phyloP scores from a whole-genome alignment of 23 red algal species.

The Gracilaria gracilis region DNA sequence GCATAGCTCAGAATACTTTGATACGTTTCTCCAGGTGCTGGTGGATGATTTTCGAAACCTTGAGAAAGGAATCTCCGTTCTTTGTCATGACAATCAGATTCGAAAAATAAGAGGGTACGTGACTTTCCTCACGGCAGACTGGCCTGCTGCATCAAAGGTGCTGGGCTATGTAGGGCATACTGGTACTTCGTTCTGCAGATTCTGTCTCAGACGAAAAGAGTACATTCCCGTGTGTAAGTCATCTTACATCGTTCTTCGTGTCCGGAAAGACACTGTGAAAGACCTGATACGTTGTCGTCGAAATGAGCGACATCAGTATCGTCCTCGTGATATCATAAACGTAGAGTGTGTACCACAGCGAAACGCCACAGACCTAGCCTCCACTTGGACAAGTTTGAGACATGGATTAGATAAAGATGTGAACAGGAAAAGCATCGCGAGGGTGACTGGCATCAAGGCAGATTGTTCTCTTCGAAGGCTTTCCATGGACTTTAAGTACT shows the following conservation, averaged over 20 bases:
- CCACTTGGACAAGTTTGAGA: not conserved
- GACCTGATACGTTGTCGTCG: not conserved
- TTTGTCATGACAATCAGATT: not conserved
- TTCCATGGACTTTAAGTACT: no score
- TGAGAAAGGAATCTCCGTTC: not conserved
- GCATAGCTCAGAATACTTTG: constrained; percentile 10
- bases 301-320: not conserved
- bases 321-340: not conserved
- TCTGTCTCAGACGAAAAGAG: not conserved
- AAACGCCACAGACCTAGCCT: not conserved
- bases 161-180: constrained; percentile 14
- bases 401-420: not conserved
- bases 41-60: not conserved
- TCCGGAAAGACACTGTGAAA: not conserved
- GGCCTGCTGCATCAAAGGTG: constrained; percentile 17
- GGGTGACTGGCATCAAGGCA: no score
- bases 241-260: not conserved
- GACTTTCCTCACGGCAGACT: not conserved
- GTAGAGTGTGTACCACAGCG: not conserved
- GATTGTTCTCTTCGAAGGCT: no score
- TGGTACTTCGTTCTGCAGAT: not conserved
- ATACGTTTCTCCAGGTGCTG: not conserved
- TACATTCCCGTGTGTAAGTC: not conserved
- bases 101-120: not conserved
- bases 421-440: not conserved